Evolutionary conservation across 176 grass and related monocot genomes (phyloP), one percentile per base, ranked within the genome.

Genomic region (Juncus effusus): DNA sequence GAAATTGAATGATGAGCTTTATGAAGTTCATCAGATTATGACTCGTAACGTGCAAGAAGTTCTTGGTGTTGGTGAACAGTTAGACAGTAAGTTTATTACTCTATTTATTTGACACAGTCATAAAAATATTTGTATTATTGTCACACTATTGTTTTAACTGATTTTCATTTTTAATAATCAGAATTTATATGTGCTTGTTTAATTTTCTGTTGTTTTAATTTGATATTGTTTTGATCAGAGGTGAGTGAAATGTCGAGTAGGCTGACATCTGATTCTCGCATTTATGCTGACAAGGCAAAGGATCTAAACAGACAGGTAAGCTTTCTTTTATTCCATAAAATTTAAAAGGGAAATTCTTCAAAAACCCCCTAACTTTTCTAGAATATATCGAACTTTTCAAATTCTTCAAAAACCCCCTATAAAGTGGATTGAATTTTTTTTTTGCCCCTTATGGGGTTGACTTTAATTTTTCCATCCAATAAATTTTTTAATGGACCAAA

Each of bases 41-140:
- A 96, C 91, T 67, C 84, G 91, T 60, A 96, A 96, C 79, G 82
- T 96, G 73, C 87, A 96, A 76, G 91, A 91, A 76, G 91, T 96
- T 83, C 87, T 96, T 70, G 91, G 91, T 67, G 91, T 96, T 10
- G 91, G 91, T 75, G 91, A 91, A 88, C 87, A 91, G 15, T 75
- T 91, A 79, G 91, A 96, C 63, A 87, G 81, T 88, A 55, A 88
- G 91, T 90, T 68, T 38, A 2, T 5, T 54, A 50, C 19, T 63
- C 59, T 28, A 9, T 47, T 6, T 6, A 47, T 28, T 47, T 47
- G 44, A 9, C 44, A 47, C 4, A 1, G 9, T 53, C 5, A 28
- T 52, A 35, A 49, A 63, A 8, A 13, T 42, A 67, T 62, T 6
- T 73, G 1, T 16, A 55, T 54, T 40, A 50, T 56, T 15, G 13